These are phyloP conservation scores for Umbelopsis sp. DNA, from an alignment of 371 early-diverging fungal species.

Conservation along the genomic window DNA sequence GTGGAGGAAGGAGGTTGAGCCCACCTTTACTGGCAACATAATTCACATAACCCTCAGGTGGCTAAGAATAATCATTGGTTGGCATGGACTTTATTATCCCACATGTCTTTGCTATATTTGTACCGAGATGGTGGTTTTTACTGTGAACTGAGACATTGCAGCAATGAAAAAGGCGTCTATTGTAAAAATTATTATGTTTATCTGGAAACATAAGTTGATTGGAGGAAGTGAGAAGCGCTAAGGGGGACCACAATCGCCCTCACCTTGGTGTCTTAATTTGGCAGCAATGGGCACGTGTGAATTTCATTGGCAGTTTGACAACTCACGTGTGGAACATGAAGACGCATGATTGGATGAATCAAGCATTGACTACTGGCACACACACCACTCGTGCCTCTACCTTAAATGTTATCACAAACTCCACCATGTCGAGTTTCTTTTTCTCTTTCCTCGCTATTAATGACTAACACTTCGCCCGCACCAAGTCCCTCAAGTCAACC, in stretches of 20 bases:
- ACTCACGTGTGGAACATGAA: slow-evolving; percentile 3
- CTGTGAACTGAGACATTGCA: neutral
- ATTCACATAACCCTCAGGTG: too few species aligned
- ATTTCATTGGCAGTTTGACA: slow-evolving; percentile 6
- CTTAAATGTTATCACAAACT: slow-evolving; percentile 12
- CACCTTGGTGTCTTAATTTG: neutral
- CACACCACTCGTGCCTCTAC: slow-evolving; percentile 16
- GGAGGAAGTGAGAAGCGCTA: neutral
- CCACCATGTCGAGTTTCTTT: neutral
- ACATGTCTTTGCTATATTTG: neutral
- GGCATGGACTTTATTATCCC: neutral
- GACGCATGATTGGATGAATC: neutral
- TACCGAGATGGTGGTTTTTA: neutral
- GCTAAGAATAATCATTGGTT: too few species aligned
- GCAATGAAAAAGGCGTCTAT: neutral
- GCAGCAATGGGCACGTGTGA: neutral
- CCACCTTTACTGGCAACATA: neutral
- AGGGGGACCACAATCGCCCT: neutral
- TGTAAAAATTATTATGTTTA: too few species aligned
- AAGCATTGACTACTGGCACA: neutral
- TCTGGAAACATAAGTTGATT: too few species aligned
- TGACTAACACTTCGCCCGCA: neutral
- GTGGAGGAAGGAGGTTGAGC: neutral
- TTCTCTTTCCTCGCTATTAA: neutral
- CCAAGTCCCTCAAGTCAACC: slow-evolving; percentile 8